Conservation (phyloP, 2,329 filamentous ascomycete genomes). For the Fusarium algeriense region DNA sequence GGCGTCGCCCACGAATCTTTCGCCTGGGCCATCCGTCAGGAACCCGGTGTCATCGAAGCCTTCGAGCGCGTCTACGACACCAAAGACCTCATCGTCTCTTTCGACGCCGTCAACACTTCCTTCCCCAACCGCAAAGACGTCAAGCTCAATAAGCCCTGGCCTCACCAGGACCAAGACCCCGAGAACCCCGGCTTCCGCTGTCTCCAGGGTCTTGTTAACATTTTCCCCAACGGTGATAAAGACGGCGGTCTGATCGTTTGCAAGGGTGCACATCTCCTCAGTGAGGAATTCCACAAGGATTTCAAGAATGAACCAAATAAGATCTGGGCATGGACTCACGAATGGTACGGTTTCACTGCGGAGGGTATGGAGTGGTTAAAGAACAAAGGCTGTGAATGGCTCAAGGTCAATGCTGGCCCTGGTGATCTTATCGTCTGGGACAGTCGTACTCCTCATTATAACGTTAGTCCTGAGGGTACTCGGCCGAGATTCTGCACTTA, state of each 20-base stretch:
- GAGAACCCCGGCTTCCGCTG: constrained; percentile 13
- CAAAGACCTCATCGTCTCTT: constrained; percentile 7
- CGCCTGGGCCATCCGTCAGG: constrained; percentile 17
- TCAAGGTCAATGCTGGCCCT: constrained; percentile 6
- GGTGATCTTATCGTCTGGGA: constrained; percentile 18
- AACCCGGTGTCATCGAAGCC: constrained; percentile 3
- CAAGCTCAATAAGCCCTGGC: constrained; percentile 21
- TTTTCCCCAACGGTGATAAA: constrained; percentile 3
- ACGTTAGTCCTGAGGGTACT: constrained; percentile 5
- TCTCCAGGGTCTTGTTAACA: constrained; percentile 12
- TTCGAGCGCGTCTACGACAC: constrained; percentile 21
- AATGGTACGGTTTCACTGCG: neutral
- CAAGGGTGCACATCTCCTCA: neutral
- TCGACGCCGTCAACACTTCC: constrained; percentile 13
- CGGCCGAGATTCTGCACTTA: constrained; percentile 7
- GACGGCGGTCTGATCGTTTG: constrained; percentile 13
- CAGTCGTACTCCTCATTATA: constrained; percentile 21
- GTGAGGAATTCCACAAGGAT: constrained; percentile 8
- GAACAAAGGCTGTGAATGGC: constrained; percentile 18
- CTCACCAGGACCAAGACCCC: constrained; percentile 13
- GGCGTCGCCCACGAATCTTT: constrained; percentile 16
- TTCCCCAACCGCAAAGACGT: constrained; percentile 15
- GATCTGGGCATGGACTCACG: constrained; percentile 18
- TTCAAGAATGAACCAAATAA: constrained; percentile 11
- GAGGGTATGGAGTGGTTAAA: constrained; percentile 23